A percentile compares a stretch with the other conserved stretches of the same genome.
Conservation (phyloP, 2,329 filamentous ascomycete genomes). For the Acrocalymma vagum region DNA sequence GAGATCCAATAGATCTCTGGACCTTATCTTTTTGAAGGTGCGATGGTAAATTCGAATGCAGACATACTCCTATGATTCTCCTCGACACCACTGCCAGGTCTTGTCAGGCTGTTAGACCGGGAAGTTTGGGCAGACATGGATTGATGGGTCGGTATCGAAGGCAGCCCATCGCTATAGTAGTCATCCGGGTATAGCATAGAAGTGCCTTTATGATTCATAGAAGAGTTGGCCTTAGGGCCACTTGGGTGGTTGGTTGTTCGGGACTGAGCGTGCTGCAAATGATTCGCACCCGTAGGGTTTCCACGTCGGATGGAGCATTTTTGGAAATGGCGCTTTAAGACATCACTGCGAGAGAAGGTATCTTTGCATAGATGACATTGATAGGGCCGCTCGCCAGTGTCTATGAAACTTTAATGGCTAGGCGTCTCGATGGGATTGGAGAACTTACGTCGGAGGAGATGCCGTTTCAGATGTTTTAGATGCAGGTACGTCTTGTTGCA, state of each 20-base stretch:
- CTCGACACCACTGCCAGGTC: conserved; percentile 35
- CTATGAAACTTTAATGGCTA: conserved; percentile 59
- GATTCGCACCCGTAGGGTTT: conserved; percentile 90
- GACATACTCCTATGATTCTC: conserved; percentile 35
- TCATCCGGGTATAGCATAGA: conserved; percentile 27
- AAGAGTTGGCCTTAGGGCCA: conserved; percentile 29
- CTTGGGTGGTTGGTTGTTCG: conserved; percentile 64
- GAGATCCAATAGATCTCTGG: too few relatives aligned
- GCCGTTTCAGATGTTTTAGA: conserved; percentile 94
- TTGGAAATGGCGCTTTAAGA: conserved; percentile 96
- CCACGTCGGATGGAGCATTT: conserved; percentile 96
- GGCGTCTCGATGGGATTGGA: conserved; percentile 1
- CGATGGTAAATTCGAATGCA: conserved; percentile 27
- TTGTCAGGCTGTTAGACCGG: conserved; percentile 55
- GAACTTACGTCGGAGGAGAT: conserved; percentile 88
- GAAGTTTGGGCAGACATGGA: conserved; percentile 54
- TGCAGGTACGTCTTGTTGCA: conserved; percentile 97
- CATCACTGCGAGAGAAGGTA: conserved; percentile 95
- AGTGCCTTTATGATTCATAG: conserved; percentile 27
- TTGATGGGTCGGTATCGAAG: conserved; percentile 38
- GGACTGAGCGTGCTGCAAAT: conserved; percentile 88
- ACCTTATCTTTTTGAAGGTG: too few relatives aligned
- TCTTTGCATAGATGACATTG: conserved; percentile 97
- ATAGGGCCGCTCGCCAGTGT: conserved; percentile 95
- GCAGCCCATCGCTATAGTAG: conserved; percentile 33